Evolutionary conservation across 176 grass and related monocot species (phyloP).

Genomic region (Triticum turgidum): DNA sequence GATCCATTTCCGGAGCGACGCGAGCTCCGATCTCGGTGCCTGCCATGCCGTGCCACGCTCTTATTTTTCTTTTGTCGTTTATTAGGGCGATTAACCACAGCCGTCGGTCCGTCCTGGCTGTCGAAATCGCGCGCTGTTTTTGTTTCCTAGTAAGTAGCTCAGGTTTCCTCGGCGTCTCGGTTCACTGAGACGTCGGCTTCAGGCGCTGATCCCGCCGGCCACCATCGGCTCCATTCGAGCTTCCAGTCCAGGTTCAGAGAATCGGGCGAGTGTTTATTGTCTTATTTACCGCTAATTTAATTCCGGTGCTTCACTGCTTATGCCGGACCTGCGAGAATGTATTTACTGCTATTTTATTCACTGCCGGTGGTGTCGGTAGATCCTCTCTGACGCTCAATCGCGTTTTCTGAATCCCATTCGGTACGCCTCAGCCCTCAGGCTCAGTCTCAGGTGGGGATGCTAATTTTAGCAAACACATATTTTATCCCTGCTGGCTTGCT

Average conservation of each 20-base stretch:
- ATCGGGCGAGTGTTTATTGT: not conserved
- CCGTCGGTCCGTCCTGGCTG: not conserved
- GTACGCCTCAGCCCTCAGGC: not conserved
- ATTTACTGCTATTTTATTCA: not conserved
- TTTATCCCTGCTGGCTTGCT: not conserved
- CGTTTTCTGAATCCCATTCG: not conserved
- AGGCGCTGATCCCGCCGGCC: not conserved
- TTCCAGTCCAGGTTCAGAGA: not conserved
- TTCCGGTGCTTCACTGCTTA: not conserved
- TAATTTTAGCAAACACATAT: constrained; percentile 5
- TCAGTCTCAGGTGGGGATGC: not conserved
- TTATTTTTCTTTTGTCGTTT: not conserved
- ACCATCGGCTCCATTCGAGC: not conserved
- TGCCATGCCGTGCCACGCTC: not conserved
- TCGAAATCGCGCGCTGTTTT: not conserved
- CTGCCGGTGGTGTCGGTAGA: not conserved
- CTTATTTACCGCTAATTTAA: not conserved
- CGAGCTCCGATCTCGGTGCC: not conserved
- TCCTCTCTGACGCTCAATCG: not conserved
- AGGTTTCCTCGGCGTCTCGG: not conserved
- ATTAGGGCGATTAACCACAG: not conserved
- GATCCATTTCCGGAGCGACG: not conserved
- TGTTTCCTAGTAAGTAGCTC: not conserved
- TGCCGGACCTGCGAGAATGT: not conserved
- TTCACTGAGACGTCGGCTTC: not conserved